Conservation (phyloP, 306 rosid genomes). For the Lathyrus oleraceus region DNA sequence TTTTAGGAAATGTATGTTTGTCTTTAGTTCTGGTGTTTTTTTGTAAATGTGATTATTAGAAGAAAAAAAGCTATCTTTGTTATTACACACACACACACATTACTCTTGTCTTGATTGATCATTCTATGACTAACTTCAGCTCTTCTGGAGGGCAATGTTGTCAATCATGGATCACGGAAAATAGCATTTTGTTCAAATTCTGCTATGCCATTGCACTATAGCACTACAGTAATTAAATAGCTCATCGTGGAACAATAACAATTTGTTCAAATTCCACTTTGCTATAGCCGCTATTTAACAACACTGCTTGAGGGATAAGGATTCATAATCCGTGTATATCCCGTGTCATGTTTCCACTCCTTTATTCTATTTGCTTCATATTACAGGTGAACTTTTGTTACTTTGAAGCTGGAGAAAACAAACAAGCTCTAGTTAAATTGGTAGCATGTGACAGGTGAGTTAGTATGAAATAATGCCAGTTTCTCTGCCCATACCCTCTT, state of each 20-base stretch:
- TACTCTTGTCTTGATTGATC: no score
- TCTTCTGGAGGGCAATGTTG: no score
- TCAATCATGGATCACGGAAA: no score
- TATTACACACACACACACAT: no score
- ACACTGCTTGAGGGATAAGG: conserved; percentile 6
- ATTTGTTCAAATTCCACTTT: no score
- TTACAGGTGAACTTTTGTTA: conserved; percentile 87
- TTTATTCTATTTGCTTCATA: conserved; percentile 18
- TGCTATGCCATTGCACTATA: no score
- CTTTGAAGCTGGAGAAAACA: conserved; percentile 90
- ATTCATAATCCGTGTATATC: conserved; percentile 1
- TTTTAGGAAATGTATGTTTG: not conserved
- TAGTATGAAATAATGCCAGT: conserved; percentile 14
- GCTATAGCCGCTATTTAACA: no score
- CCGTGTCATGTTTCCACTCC: conserved; percentile 17
- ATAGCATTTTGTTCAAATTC: no score
- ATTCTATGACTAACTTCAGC: no score
- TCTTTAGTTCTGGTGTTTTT: conserved; percentile 1
- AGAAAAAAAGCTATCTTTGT: not conserved
- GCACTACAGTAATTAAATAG: no score
- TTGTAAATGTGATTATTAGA: not conserved
- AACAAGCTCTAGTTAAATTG: conserved; percentile 91
- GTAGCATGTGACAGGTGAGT: conserved; percentile 86
- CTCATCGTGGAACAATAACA: no score
- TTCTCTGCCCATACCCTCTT: conserved; percentile 7